phyloP scores from a whole-genome alignment of 148 eudicot species.

The Nepenthes mirabilis region DNA sequence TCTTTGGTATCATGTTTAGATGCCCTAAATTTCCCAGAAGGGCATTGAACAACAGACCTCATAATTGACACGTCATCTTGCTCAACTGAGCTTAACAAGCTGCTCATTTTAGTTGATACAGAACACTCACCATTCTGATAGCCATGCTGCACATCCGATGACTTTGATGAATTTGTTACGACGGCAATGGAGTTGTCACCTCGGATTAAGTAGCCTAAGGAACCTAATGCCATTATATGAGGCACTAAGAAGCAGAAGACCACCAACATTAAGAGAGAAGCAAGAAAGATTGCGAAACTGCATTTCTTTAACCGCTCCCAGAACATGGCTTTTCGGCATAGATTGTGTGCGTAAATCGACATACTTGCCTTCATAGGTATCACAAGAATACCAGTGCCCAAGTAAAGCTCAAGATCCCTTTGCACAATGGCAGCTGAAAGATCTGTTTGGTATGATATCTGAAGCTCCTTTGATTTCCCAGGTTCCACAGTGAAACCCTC shows the following conservation, averaged over 20 bases:
- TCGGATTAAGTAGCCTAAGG: slow-evolving; percentile 17
- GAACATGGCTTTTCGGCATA: slow-evolving; percentile 34
- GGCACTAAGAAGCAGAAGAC: slow-evolving; percentile 24
- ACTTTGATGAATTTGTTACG: slow-evolving; percentile 14
- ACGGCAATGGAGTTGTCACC: slow-evolving; percentile 21
- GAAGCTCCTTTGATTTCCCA: slow-evolving; percentile 49
- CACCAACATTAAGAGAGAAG: slow-evolving; percentile 17
- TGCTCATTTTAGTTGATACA: slow-evolving; percentile 12
- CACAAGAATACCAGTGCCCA: slow-evolving; percentile 52
- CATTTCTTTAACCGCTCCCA: slow-evolving; percentile 36
- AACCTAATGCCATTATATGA: slow-evolving; percentile 13
- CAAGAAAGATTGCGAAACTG: slow-evolving; percentile 18
- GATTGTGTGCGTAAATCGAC: slow-evolving; percentile 24
- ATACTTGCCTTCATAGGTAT: slow-evolving; percentile 78
- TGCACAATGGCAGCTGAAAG: slow-evolving; percentile 37
- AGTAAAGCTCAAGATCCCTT: slow-evolving; percentile 65
- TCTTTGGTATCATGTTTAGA: slow-evolving; percentile 7
- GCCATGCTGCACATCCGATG: slow-evolving; percentile 10
- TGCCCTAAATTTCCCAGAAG: slow-evolving; percentile 12
- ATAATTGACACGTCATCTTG: slow-evolving; percentile 14
- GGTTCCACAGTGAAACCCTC: slow-evolving; percentile 58
- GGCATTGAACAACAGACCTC: slow-evolving; percentile 6
- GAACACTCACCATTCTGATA: slow-evolving; percentile 5
- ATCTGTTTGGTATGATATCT: slow-evolving; percentile 50
- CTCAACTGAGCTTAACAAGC: slow-evolving; percentile 6